Conservation (phyloP, 305 asterid genomes). For the Fraxinus sp. region DNA sequence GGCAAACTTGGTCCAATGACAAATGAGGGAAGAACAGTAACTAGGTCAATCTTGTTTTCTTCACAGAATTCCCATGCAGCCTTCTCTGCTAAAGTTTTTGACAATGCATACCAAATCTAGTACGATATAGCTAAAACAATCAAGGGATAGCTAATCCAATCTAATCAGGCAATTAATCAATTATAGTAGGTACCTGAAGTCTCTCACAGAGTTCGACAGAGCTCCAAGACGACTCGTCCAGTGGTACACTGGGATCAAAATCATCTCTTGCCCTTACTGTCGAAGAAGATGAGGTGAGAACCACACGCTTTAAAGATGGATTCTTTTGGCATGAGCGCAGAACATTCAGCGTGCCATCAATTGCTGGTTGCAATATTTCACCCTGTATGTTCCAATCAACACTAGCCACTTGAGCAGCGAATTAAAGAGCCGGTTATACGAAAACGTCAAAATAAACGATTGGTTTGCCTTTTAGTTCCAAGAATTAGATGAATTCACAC, state of each 20-base stretch:
- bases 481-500: slow-evolving; percentile 27
- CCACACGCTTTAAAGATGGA: slow-evolving; percentile 65
- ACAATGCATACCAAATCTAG: slow-evolving; percentile 76
- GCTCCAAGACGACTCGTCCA: slow-evolving; percentile 94
- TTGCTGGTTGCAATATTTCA: slow-evolving; percentile 78
- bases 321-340: slow-evolving; percentile 75
- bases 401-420: background rate
- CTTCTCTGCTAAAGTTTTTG: slow-evolving; percentile 82
- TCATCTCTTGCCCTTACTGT: slow-evolving; percentile 65
- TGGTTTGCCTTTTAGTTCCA: background rate
- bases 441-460: background rate
- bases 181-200: slow-evolving; percentile 42
- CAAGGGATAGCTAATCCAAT: background rate
- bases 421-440: background rate
- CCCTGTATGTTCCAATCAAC: slow-evolving; percentile 32
- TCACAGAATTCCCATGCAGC: slow-evolving; percentile 88
- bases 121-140: background rate
- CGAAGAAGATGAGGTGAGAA: slow-evolving; percentile 89
- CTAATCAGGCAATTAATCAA: background rate
- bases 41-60: slow-evolving; percentile 59
- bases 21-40: slow-evolving; percentile 71
- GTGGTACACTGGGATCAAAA: slow-evolving; percentile 40
- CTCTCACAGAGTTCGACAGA: slow-evolving; percentile 61
- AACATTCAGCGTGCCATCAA: slow-evolving; percentile 86
- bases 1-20: slow-evolving; percentile 83